Evolutionary conservation across 345 rosid species (phyloP), one percentile per base, ranked within the genome.

Genomic region (Hibiscus tridactylites): DNA sequence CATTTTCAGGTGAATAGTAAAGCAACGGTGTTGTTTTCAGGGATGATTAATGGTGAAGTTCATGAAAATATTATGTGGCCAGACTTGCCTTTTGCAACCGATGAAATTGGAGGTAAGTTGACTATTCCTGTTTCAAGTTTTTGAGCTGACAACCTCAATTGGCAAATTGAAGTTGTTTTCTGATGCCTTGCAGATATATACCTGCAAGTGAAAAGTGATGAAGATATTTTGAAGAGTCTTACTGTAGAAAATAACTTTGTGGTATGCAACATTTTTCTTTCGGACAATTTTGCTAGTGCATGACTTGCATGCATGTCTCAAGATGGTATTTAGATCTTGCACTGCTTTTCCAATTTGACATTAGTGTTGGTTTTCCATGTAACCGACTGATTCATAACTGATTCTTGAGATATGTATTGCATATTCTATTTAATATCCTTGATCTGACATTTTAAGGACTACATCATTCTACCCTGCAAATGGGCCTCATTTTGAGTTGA

Each of bases 61-160:
- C 90, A 89, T 72, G 97, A 90, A 77, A 88, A 89, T 71, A 73
- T 95, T 78, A 73, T 92, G 74, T 88, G 90, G 91, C 91, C 97
- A 17, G 99, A 90, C 76, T 77, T 95, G 82, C 91, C 88, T 79
- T 95, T 89, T 70, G 83, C 86, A 56, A 87, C 90, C 44, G 97
- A 95, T 79, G 89, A 90, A 76, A 85, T 84, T 71, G 99, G 99
- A 85, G 87, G 99, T 92, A 81, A 79, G 93, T 79, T 29, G 7
- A 67, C 63, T 9, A 16, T 65, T 65, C 21, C 49, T 12, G 50
- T 35, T 24, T 72, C 28, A 21, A 3, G 13, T 2, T 26, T 57
- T 62, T 75, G 54, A 54, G 37, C 67, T 71, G 26, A 37, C 39
- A 24, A 52, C 61, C 8, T 28, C 26, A 53, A 62, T 50, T 33